Evolutionary conservation across 495 filamentous ascomycete species (phyloP).

Genomic region (Cryomyces antarcticus): DNA sequence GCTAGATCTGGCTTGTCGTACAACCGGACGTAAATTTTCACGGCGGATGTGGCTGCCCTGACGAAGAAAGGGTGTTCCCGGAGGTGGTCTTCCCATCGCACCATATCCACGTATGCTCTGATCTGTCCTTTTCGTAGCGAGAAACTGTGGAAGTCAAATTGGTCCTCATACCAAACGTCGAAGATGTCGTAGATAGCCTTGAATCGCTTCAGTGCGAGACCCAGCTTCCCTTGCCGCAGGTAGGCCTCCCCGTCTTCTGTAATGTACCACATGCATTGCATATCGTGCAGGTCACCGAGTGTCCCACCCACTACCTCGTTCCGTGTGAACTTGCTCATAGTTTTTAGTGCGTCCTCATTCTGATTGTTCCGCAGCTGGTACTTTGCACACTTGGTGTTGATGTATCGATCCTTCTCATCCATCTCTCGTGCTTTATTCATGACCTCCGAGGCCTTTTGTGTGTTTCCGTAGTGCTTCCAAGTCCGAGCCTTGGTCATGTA

Average conservation of each 20-base stretch:
- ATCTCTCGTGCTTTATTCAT: constrained; percentile 78
- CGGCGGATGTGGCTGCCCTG: constrained; percentile 63
- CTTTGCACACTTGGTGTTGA: constrained; percentile 95
- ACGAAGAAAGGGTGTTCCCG: constrained; percentile 86
- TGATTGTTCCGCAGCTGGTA: constrained; percentile 89
- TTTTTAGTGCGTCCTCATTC: constrained; percentile 62
- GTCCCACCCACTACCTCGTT: constrained; percentile 77
- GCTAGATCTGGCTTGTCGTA: constrained; percentile 54
- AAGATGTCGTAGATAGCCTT: constrained; percentile 77
- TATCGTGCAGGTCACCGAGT: constrained; percentile 79
- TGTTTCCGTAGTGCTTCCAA: constrained; percentile 77
- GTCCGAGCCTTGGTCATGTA: constrained; percentile 90
- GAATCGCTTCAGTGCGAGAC: constrained; percentile 79
- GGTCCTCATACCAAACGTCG: constrained; percentile 92
- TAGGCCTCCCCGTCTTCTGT: constrained; percentile 90
- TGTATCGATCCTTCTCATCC: constrained; percentile 81
- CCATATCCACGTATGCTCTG: constrained; percentile 84
- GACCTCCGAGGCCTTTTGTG: constrained; percentile 55
- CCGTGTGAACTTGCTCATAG: constrained; percentile 88
- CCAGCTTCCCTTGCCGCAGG: constrained; percentile 59
- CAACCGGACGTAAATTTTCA: constrained; percentile 61
- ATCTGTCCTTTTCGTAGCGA: constrained; percentile 90
- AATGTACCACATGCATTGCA: constrained; percentile 97
- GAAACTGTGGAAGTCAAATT: constrained; percentile 97
- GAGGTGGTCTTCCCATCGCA: constrained; percentile 82